Conservation (phyloP, 306 rosid genomes). For the Dicorynia guianensis region DNA sequence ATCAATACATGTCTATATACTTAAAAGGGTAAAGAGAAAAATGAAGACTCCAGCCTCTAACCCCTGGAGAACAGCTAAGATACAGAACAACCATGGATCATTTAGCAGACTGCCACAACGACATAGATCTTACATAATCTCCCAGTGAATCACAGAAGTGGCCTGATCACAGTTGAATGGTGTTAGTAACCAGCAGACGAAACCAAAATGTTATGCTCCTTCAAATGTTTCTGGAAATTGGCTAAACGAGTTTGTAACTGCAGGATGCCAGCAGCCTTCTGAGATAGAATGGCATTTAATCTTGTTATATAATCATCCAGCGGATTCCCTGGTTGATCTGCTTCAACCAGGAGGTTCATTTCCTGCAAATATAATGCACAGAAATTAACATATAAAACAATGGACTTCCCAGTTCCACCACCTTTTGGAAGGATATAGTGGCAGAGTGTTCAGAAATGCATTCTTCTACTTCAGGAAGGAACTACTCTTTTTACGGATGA, state of each 20-base stretch:
- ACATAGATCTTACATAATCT: conserved; percentile 10
- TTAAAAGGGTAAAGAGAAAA: conserved; percentile 37
- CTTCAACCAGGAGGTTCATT: conserved; percentile 95
- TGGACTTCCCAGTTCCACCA: neutral
- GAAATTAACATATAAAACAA: conserved; percentile 26
- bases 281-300: conserved; percentile 90
- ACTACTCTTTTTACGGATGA: conserved; percentile 17
- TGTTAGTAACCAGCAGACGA: conserved; percentile 74
- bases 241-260: conserved; percentile 91
- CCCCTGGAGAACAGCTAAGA: conserved; percentile 10
- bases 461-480: conserved; percentile 15
- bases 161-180: conserved; percentile 14
- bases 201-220: conserved; percentile 88
- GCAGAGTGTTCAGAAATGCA: conserved; percentile 14
- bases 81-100: conserved; percentile 21
- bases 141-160: conserved; percentile 6
- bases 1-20: conserved; percentile 44
- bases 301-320: conserved; percentile 79
- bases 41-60: conserved; percentile 38
- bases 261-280: conserved; percentile 94
- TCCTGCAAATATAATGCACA: conserved; percentile 66
- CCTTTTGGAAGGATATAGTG: neutral
- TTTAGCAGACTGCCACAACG: conserved; percentile 20
- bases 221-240: conserved; percentile 90
- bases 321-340: conserved; percentile 97